Evolutionary conservation across 1,139 yeast species (phyloP), one percentile per base, ranked within the genome.

Genomic region (Zygoascus hellenicus): DNA sequence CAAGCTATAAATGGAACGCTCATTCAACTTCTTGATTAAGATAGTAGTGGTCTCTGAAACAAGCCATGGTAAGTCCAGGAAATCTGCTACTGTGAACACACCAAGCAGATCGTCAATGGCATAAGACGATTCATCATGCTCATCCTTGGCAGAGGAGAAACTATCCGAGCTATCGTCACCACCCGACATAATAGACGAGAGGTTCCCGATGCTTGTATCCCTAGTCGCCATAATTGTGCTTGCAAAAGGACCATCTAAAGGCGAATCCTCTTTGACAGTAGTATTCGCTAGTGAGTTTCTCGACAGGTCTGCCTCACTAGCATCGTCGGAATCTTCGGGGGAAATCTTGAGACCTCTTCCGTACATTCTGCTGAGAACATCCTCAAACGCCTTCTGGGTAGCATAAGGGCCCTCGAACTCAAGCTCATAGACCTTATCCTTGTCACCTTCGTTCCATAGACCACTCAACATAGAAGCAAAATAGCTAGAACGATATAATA

Each of bases 41-140:
- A 58, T 57, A 19, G 66, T 68, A 0, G 76, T 72, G 10, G 78
- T 69, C 1, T 65, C 57, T 29, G 73, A 71, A 2, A 74, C 76
- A 13, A 73, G 60, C 11, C 71, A 73, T 1, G 69, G 67, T 33
- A 77, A 63, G 40, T 70, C 77, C 33, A 77, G 58, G 53, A 70
- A 77, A 46, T 71, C 76, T 0, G 78, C 78, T 9, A 75, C 66
- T 1, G 78, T 78, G 45, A 77, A 67, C 63, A 75, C 60, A 19
- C 64, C 65, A 47, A 68, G 62, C 7, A 73, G 64, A 10, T 44
- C 50, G 11, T 33, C 29, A n/a, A 37, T 38, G 28, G 16, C 29
- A 10, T 17, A 9, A 14, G 22, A 19, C 2, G 30, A 19, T 11
- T 7, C 16, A n/a, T 36, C 37, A 15, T 16, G 16, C 5, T 36